Conservation (phyloP, 768 basidiomycete genomes). For the Clitopilus passeckerianus region DNA sequence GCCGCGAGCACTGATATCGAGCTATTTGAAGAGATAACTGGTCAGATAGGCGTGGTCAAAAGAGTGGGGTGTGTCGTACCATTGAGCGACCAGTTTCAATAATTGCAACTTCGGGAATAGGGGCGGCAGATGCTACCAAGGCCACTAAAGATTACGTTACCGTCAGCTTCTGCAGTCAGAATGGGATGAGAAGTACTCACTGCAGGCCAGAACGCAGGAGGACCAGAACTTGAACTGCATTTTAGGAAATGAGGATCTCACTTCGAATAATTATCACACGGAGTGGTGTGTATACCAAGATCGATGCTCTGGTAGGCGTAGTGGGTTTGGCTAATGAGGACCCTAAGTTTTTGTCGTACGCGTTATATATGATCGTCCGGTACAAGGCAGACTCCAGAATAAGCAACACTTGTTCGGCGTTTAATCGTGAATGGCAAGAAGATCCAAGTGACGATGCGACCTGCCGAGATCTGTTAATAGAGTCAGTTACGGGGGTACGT, state of each 20-base stretch:
- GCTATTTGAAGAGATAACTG: neutral
- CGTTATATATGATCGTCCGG: neutral
- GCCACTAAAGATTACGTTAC: neutral
- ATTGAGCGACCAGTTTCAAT: neutral
- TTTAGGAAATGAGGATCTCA: neutral
- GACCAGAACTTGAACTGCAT: constrained; percentile 9
- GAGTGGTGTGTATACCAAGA: neutral
- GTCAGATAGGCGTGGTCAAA: neutral
- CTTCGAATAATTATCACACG: neutral
- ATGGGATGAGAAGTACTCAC: constrained; percentile 6
- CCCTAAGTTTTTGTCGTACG: neutral
- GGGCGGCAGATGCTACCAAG: neutral
- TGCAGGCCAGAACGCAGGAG: constrained; percentile 8
- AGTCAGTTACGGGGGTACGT: neutral
- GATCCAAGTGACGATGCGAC: neutral
- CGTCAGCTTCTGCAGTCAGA: neutral
- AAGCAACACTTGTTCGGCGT: neutral
- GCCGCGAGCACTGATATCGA: neutral
- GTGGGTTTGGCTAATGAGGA: neutral
- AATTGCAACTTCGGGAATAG: neutral
- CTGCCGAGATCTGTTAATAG: neutral
- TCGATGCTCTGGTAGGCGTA: neutral
- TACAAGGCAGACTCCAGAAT: neutral
- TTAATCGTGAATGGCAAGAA: neutral
- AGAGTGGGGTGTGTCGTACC: neutral